These are phyloP conservation scores for Gigaspora rosea DNA, from an alignment of 192 early-diverging fungal genomes.

Conservation along the genomic window DNA sequence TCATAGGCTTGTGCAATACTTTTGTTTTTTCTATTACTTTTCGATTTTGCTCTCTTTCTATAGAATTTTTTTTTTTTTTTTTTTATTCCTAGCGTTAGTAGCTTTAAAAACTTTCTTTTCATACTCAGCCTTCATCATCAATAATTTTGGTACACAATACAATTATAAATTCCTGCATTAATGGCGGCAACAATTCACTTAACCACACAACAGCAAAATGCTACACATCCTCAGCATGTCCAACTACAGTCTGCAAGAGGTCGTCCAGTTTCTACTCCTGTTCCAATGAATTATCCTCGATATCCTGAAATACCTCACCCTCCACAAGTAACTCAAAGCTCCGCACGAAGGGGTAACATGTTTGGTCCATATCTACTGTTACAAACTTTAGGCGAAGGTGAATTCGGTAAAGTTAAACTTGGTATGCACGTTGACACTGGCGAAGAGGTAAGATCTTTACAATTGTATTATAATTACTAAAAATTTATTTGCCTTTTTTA, in stretches of 20 bases:
- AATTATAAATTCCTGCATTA: not conserved
- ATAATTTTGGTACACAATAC: not conserved
- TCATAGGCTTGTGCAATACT: no score
- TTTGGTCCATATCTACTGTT: conserved; percentile 92
- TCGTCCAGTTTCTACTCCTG: conserved; percentile 25
- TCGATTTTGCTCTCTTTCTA: no score
- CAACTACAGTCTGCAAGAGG: conserved; percentile 25
- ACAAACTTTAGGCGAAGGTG: conserved; percentile 96
- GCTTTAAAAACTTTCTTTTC: not conserved
- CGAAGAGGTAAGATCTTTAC: conserved; percentile 56
- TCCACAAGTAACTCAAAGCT: conserved; percentile 21
- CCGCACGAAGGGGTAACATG: conserved; percentile 58
- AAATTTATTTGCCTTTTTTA: no score
- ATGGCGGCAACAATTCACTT: conserved; percentile 21
- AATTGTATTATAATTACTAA: not conserved
- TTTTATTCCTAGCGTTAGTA: not conserved
- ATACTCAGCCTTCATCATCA: no score
- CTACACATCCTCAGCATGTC: conserved; percentile 13
- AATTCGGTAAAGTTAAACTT: conserved; percentile 98
- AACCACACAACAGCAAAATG: conserved; percentile 1
- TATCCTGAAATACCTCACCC: not conserved
- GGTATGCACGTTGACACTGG: conserved; percentile 78
- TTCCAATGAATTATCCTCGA: conserved; percentile 27
- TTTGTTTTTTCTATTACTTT: no score
- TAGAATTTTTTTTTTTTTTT: not conserved